A percentile compares a stretch with the other conserved stretches of the same genome.
These are phyloP conservation scores for Penicillium sp. DNA, from an alignment of 2,329 filamentous ascomycete genomes.

Conservation along the genomic window DNA sequence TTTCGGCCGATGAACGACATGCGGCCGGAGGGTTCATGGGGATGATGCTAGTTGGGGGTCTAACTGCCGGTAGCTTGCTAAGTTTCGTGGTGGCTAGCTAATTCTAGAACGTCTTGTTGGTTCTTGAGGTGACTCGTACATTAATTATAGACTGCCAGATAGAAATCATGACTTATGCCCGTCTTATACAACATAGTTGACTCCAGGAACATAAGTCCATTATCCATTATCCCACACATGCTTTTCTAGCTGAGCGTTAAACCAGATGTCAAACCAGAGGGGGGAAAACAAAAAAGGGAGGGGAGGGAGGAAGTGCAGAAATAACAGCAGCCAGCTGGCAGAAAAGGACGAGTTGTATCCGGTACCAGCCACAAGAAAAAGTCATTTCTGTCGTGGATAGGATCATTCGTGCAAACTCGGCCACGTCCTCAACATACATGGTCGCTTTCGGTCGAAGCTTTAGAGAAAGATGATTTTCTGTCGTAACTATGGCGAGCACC, in stretches of 20 bases:
- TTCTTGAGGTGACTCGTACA: neutral
- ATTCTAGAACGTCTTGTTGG: neutral
- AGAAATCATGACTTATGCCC: neutral
- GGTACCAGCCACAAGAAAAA: conserved; percentile 33
- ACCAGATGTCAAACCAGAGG: too few relatives aligned
- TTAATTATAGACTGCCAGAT: neutral
- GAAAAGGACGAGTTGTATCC: conserved; percentile 29
- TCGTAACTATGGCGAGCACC: conserved; percentile 31
- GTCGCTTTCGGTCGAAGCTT: conserved; percentile 27
- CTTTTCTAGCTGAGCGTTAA: too few relatives aligned
- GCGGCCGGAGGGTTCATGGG: conserved; percentile 95
- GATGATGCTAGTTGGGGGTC: conserved; percentile 80
- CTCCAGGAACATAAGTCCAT: too few relatives aligned
- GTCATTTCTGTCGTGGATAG: conserved; percentile 36
- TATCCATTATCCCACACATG: too few relatives aligned
- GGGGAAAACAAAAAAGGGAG: too few relatives aligned
- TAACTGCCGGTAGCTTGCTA: conserved; percentile 83
- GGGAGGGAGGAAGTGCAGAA: too few relatives aligned
- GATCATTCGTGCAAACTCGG: conserved; percentile 35
- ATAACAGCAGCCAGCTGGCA: conserved; percentile 33
- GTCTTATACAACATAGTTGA: too few relatives aligned
- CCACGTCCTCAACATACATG: conserved; percentile 39
- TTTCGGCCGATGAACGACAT: conserved; percentile 80
- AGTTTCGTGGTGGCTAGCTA: conserved; percentile 73
- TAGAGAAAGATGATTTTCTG: conserved; percentile 29